A percentile compares a stretch with the other conserved stretches of the same genome.
These are phyloP conservation scores for Fragaria vesca DNA, from an alignment of 306 rosid species.

Conservation along the genomic window DNA sequence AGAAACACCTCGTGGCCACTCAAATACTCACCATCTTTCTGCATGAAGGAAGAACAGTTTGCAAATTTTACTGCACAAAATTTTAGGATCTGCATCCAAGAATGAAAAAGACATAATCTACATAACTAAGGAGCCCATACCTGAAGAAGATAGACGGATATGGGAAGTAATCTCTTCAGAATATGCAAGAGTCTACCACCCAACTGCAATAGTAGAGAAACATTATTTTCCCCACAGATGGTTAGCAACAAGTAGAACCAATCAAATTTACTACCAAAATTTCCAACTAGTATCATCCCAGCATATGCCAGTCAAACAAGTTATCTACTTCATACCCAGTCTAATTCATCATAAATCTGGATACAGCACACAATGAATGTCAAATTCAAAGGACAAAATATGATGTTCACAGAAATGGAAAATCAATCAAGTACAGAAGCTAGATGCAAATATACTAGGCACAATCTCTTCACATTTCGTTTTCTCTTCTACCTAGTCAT, in stretches of 20 bases:
- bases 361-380: not conserved
- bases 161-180: constrained; percentile 93
- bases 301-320: not conserved
- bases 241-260: not conserved
- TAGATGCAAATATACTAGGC: not conserved
- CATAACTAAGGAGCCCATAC: constrained; percentile 37
- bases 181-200: constrained; percentile 86
- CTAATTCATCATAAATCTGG: not conserved
- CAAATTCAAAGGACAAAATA: not conserved
- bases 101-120: constrained; percentile 15
- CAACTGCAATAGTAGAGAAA: constrained; percentile 58
- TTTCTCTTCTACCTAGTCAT: not conserved
- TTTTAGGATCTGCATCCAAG: constrained; percentile 9
- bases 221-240: constrained; percentile 18
- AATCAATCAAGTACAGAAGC: not conserved
- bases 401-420: not conserved
- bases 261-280: not conserved
- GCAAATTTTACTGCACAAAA: constrained; percentile 18
- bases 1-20: constrained; percentile 95
- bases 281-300: not conserved
- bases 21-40: constrained; percentile 94
- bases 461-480: not conserved
- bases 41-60: constrained; percentile 31
- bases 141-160: constrained; percentile 91
- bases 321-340: not conserved